Evolutionary conservation across 495 filamentous ascomycete genomes (phyloP).

Genomic region (Xylaria flabelliformis): DNA sequence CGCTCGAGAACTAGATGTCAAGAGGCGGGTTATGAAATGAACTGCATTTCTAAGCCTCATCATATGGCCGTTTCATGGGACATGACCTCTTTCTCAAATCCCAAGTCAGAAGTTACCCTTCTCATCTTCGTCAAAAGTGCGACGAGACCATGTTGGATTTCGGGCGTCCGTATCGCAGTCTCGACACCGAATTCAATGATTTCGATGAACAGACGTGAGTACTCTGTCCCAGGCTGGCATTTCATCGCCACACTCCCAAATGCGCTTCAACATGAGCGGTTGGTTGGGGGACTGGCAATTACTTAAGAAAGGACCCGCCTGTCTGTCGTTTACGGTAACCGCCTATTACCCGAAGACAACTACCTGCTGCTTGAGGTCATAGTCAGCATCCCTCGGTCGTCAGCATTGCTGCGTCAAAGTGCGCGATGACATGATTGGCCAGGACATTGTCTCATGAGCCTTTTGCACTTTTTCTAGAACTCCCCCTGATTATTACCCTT

Average conservation of each 20-base stretch:
- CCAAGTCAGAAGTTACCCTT: neutral
- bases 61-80: too few relatives aligned
- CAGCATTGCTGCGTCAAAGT: neutral
- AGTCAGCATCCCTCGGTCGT: neutral
- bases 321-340: too few relatives aligned
- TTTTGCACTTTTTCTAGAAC: too few relatives aligned
- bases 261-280: neutral
- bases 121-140: neutral
- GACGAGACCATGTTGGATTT: neutral
- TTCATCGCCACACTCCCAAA: neutral
- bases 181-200: neutral
- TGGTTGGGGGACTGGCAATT: too few relatives aligned
- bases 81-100: neutral
- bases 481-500: too few relatives aligned
- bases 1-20: neutral
- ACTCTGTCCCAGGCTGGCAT: neutral
- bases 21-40: too few relatives aligned
- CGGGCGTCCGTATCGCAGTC: neutral
- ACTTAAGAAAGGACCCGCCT: too few relatives aligned
- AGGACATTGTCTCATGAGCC: too few relatives aligned
- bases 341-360: too few relatives aligned
- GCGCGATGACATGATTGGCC: neutral
- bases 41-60: too few relatives aligned
- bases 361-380: too few relatives aligned
- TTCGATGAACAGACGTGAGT: neutral